Conservation (phyloP, 1,284 basidiomycete species). For the Coriolopsis trogii region DNA sequence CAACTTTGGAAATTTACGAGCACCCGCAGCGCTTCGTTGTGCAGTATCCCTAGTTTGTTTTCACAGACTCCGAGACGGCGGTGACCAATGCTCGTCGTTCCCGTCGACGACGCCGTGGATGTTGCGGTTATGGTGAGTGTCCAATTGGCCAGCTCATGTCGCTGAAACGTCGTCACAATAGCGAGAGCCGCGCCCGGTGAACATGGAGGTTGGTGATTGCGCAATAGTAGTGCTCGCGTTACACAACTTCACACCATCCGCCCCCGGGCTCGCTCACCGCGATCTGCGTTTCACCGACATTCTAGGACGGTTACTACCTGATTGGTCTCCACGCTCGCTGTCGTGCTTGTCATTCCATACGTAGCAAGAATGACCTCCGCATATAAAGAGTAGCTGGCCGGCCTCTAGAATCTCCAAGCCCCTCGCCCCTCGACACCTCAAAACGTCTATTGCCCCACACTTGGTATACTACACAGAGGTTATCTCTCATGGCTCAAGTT, state of each 20-base stretch:
- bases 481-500: conserved; percentile 20
- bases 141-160: not conserved
- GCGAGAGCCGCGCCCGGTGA: conserved; percentile 7
- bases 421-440: too few species aligned
- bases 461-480: not conserved
- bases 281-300: too few species aligned
- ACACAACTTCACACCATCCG: conserved; percentile 26
- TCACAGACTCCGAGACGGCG: too few species aligned
- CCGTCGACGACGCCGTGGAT: too few species aligned
- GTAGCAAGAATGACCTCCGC: not conserved
- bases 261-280: not conserved
- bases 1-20: too few species aligned
- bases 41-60: too few species aligned
- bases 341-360: not conserved
- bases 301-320: too few species aligned
- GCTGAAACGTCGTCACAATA: conserved; percentile 1
- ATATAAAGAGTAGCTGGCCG: not conserved
- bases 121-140: conserved; percentile 6
- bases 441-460: too few species aligned
- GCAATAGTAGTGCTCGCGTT: conserved; percentile 22
- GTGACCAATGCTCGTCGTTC: too few species aligned
- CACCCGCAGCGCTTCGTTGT: too few species aligned
- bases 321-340: not conserved
- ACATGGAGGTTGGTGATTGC: conserved; percentile 23
- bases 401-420: too few species aligned